Evolutionary conservation across 1,284 basidiomycete species (phyloP).

Genomic region (Pisolithus thermaeus): DNA sequence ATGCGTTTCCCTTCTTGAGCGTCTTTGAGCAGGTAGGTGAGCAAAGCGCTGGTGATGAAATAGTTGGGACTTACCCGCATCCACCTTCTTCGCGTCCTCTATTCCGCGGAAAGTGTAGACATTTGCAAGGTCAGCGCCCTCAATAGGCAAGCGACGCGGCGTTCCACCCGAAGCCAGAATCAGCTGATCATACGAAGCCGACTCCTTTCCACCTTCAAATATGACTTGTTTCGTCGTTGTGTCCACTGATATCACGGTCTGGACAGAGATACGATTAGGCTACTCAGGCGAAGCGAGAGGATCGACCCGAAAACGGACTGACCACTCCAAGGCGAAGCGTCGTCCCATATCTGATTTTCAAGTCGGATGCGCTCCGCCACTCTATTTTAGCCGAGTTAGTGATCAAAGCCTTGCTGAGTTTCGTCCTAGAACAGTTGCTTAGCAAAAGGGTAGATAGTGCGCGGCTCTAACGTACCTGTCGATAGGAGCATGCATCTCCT

Average conservation of each 20-base stretch:
- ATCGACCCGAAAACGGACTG: conserved; percentile 19
- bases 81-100: conserved; percentile 72
- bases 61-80: conserved; percentile 43
- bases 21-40: conserved; percentile 28
- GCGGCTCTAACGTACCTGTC: conserved; percentile 53
- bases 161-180: conserved; percentile 69
- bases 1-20: conserved; percentile 69
- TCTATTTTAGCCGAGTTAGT: conserved; percentile 75
- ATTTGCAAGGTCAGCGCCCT: conserved; percentile 72
- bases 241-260: conserved; percentile 69
- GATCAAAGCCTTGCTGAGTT: conserved; percentile 84
- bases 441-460: conserved; percentile 1
- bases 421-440: conserved; percentile 51
- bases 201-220: conserved; percentile 52
- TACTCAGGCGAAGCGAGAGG: not conserved
- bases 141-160: conserved; percentile 71
- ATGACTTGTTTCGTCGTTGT: conserved; percentile 54
- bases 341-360: conserved; percentile 79
- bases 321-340: conserved; percentile 67
- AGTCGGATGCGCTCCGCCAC: conserved; percentile 66
- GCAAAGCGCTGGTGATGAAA: not conserved
- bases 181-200: conserved; percentile 64
- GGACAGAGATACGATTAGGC: conserved; percentile 3
- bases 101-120: conserved; percentile 75
- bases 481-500: conserved; percentile 80